Evolutionary conservation across 495 filamentous ascomycete genomes (phyloP).

Genomic region (Platismatia glauca): DNA sequence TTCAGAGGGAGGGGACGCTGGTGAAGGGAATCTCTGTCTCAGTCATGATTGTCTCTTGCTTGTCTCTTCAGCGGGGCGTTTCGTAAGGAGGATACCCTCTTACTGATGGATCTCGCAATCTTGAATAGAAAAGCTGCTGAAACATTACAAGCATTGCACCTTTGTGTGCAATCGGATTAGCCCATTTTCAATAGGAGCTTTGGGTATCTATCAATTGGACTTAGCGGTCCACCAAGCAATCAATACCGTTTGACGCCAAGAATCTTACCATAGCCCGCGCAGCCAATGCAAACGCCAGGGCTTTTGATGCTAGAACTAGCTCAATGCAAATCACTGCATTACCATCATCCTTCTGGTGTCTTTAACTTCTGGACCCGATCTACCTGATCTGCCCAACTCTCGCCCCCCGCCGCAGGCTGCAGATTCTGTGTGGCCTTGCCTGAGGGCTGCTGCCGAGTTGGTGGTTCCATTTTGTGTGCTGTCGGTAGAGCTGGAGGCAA

Average conservation of each 20-base stretch:
- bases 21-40: background rate
- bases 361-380: conserved; percentile 32
- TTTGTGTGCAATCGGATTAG: background rate
- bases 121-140: background rate
- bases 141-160: background rate
- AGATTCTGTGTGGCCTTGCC: conserved; percentile 19
- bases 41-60: background rate
- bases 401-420: background rate
- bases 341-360: conserved; percentile 2
- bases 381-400: conserved; percentile 38
- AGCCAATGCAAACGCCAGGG: background rate
- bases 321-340: background rate
- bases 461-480: conserved; percentile 23
- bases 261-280: background rate
- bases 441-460: conserved; percentile 16
- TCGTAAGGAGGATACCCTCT: conserved; percentile 8
- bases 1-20: conserved; percentile 19
- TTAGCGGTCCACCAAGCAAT: background rate
- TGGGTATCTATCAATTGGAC: background rate
- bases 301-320: background rate
- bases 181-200: background rate
- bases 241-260: background rate
- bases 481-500: conserved; percentile 30
- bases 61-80: conserved; percentile 21
- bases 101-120: background rate